Conservation (phyloP, 345 rosid genomes). For the Rhodamnia argentea region DNA sequence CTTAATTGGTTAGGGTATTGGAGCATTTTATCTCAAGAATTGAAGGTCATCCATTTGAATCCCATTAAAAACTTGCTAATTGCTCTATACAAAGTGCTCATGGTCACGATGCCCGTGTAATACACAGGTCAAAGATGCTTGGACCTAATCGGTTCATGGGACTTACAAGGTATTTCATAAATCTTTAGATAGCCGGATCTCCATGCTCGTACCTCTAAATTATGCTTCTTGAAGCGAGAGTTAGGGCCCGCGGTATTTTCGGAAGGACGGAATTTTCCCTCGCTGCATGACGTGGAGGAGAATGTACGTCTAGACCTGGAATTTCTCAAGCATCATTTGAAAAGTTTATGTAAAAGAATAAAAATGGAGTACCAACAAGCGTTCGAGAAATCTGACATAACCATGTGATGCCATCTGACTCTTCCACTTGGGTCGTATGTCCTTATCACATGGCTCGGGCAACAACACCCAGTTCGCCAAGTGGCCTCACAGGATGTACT, state of each 20-base stretch:
- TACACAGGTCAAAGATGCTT: fast-evolving
- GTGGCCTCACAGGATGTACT: background rate
- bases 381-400: background rate
- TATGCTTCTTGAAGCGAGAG: background rate
- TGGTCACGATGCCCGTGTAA: fast-evolving
- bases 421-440: background rate
- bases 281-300: background rate
- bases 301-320: background rate
- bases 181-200: background rate
- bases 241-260: background rate
- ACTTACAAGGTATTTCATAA: background rate
- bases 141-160: background rate
- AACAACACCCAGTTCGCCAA: background rate
- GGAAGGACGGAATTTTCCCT: background rate
- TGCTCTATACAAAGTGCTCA: background rate
- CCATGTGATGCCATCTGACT: background rate
- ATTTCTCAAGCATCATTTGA: background rate
- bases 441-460: background rate
- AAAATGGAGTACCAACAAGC: background rate
- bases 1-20: background rate
- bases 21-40: background rate
- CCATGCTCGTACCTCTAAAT: fast-evolving
- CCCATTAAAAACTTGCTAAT: no score
- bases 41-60: background rate
- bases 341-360: background rate